Evolutionary conservation across 148 eudicot species (phyloP).

Genomic region (Rhododendron ferrugineum): DNA sequence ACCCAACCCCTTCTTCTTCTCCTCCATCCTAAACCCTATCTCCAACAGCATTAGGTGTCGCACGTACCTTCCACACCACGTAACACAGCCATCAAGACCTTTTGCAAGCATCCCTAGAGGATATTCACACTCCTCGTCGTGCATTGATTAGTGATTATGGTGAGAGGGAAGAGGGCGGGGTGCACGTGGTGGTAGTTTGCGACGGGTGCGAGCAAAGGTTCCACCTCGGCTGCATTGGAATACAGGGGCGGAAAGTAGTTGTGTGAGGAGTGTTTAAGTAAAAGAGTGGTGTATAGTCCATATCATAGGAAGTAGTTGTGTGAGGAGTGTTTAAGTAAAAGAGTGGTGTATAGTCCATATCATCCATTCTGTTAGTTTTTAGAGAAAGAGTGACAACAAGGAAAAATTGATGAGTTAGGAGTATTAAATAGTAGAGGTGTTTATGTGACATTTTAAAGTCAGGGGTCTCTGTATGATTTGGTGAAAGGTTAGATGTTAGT

Average conservation of each 20-base stretch:
- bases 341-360: too few relatives aligned
- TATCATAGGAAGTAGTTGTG: neutral
- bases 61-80: too few relatives aligned
- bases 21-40: too few relatives aligned
- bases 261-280: neutral
- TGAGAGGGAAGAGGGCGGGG: neutral
- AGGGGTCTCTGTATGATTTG: neutral
- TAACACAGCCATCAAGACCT: neutral
- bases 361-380: too few relatives aligned
- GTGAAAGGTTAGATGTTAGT: too few relatives aligned
- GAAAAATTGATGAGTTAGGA: neutral
- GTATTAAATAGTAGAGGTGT: too few relatives aligned
- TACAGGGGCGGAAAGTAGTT: neutral
- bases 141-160: neutral
- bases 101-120: neutral
- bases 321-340: neutral
- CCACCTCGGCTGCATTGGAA: neutral
- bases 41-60: too few relatives aligned
- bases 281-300: too few relatives aligned
- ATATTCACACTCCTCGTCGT: neutral
- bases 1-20: too few relatives aligned
- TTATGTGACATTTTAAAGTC: too few relatives aligned
- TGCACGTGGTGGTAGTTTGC: neutral
- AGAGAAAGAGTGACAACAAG: neutral
- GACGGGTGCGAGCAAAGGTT: neutral